Percentiles rank a stretch among this genome's conserved stretches.
These are phyloP conservation scores for Capsicum chinense DNA, from an alignment of 257 asterid genomes.

Conservation along the genomic window DNA sequence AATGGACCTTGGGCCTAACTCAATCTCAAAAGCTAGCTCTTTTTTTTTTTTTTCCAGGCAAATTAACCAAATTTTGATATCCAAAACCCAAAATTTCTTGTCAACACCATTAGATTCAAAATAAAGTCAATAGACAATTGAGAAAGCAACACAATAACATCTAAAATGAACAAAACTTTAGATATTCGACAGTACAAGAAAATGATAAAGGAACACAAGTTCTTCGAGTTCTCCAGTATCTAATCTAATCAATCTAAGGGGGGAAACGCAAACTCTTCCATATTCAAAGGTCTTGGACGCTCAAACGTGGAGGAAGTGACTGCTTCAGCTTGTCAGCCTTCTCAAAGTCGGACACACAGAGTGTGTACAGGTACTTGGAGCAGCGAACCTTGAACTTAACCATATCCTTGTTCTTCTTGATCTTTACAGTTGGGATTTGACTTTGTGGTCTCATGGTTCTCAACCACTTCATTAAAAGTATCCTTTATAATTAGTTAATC, in stretches of 20 bases:
- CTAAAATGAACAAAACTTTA: not conserved
- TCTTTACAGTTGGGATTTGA: constrained; percentile 33
- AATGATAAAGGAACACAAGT: not conserved
- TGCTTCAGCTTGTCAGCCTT: constrained; percentile 48
- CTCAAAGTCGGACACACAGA: constrained; percentile 38
- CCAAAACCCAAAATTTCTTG: not conserved
- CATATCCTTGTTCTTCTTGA: constrained; percentile 43
- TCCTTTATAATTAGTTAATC: not conserved
- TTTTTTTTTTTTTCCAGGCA: no score
- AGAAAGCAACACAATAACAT: not conserved
- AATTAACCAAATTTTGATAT: not conserved
- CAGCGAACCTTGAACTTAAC: constrained; percentile 47
- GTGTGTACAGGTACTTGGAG: constrained; percentile 45
- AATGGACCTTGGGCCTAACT: no score
- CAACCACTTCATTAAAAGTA: not conserved
- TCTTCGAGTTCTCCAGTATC: not conserved
- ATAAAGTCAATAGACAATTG: not conserved
- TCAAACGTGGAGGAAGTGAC: constrained; percentile 50
- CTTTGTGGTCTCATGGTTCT: not conserved
- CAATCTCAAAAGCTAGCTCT: no score
- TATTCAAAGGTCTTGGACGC: constrained; percentile 43
- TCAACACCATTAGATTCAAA: not conserved
- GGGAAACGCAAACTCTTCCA: not conserved
- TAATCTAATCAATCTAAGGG: not conserved
- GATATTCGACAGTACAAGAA: not conserved